Percentiles rank a stretch among this genome's conserved stretches.
Evolutionary conservation across 2,329 filamentous ascomycete genomes (phyloP).

Genomic region (Macroventuria anomochaeta): DNA sequence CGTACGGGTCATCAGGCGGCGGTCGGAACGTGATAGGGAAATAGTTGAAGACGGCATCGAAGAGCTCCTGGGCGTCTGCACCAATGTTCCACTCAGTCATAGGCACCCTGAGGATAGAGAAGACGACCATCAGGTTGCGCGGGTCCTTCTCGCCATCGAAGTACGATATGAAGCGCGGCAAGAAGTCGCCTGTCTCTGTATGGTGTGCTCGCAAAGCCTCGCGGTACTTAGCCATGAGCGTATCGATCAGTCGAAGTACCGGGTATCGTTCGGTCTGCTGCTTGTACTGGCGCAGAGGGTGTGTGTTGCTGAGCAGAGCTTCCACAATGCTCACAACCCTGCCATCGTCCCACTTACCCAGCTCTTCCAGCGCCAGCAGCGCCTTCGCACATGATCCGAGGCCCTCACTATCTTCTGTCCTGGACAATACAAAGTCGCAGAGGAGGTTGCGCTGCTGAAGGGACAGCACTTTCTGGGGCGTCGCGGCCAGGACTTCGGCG

Average conservation of each 20-base stretch:
- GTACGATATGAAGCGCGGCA: slow-evolving; percentile 67
- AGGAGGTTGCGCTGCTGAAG: slow-evolving; percentile 66
- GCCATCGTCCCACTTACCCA: slow-evolving; percentile 65
- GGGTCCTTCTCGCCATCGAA: slow-evolving; percentile 74
- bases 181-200: slow-evolving; percentile 59
- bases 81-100: slow-evolving; percentile 73
- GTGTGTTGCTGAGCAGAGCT: slow-evolving; percentile 59
- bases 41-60: slow-evolving; percentile 74
- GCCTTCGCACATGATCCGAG: slow-evolving; percentile 65
- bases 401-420: slow-evolving; percentile 62
- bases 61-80: slow-evolving; percentile 63
- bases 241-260: slow-evolving; percentile 67
- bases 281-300: slow-evolving; percentile 67
- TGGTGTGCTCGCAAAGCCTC: slow-evolving; percentile 56
- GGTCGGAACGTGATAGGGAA: slow-evolving; percentile 75
- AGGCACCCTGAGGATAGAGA: slow-evolving; percentile 69
- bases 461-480: slow-evolving; percentile 63
- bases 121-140: slow-evolving; percentile 72
- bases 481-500: slow-evolving; percentile 57
- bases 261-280: slow-evolving; percentile 66
- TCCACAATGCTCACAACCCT: slow-evolving; percentile 61
- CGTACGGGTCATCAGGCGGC: slow-evolving; percentile 72
- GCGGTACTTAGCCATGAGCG: slow-evolving; percentile 65
- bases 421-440: slow-evolving; percentile 68
- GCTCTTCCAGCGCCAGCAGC: slow-evolving; percentile 64